Conservation (phyloP, 441 rosid genomes). For the Syzygium malaccense region DNA sequence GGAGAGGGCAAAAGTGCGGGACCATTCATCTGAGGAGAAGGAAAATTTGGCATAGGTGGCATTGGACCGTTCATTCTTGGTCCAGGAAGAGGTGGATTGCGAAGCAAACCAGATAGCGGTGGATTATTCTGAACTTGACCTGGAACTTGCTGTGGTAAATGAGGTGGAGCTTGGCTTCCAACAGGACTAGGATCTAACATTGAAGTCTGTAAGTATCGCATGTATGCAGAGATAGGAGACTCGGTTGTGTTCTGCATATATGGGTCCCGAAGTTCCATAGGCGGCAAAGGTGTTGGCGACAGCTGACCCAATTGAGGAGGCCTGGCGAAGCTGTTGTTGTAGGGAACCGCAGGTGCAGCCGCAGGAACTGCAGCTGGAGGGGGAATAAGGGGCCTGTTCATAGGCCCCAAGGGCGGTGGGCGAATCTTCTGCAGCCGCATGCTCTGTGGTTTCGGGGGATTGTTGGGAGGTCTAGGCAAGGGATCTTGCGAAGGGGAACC, state of each 20-base stretch:
- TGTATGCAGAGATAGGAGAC: slow-evolving; percentile 75
- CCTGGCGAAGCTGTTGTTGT: slow-evolving; percentile 27
- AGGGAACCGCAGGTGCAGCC: slow-evolving; percentile 24
- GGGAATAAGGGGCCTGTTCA: slow-evolving; percentile 47
- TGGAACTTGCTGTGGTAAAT: slow-evolving; percentile 15
- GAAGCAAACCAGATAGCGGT: slow-evolving; percentile 34
- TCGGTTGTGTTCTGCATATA: slow-evolving; percentile 41
- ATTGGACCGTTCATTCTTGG: slow-evolving; percentile 40
- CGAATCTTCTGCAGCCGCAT: slow-evolving; percentile 19
- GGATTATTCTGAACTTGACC: slow-evolving; percentile 29
- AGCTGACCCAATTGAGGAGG: slow-evolving; percentile 37
- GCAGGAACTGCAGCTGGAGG: slow-evolving; percentile 30
- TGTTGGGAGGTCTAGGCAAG: slow-evolving; percentile 59
- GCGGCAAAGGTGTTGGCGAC: slow-evolving; percentile 15
- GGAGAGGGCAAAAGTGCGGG: slow-evolving; percentile 57
- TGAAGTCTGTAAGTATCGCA: slow-evolving; percentile 64
- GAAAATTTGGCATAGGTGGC: slow-evolving; percentile 29
- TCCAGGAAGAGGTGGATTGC: slow-evolving; percentile 28
- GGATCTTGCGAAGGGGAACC: slow-evolving; percentile 73
- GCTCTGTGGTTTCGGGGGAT: slow-evolving; percentile 73
- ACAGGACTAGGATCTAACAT: slow-evolving; percentile 42
- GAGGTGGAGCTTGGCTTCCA: slow-evolving; percentile 34
- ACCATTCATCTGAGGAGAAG: slow-evolving; percentile 38
- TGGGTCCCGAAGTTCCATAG: slow-evolving; percentile 25
- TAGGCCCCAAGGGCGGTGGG: slow-evolving; percentile 43